A percentile compares a stretch with the other conserved stretches of the same genome.
phyloP scores from a whole-genome alignment of 2,329 filamentous ascomycete genomes.

The Plenodomus tracheiphilus region DNA sequence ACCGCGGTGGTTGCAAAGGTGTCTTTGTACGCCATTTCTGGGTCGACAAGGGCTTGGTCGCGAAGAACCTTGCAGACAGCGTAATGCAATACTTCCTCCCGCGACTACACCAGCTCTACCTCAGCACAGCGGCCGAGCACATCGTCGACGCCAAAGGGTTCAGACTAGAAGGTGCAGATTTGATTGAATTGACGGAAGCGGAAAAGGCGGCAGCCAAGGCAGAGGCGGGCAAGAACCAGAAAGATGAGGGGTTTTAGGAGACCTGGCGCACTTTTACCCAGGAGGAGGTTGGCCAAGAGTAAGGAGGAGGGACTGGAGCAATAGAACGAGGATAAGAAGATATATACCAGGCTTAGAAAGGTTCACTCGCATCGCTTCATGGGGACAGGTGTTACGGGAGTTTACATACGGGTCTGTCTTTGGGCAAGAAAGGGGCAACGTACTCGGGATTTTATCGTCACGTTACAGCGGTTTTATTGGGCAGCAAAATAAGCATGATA shows the following conservation, averaged over 20 bases:
- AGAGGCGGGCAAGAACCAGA: slow-evolving; percentile 34
- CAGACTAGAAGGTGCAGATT: slow-evolving; percentile 36
- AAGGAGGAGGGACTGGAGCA: too few species aligned
- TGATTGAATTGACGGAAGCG: slow-evolving; percentile 35
- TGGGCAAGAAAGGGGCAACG: too few species aligned
- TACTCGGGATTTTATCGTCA: too few species aligned
- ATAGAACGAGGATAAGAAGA: too few species aligned
- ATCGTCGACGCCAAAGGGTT: slow-evolving; percentile 43
- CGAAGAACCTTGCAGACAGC: slow-evolving; percentile 35
- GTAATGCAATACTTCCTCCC: slow-evolving; percentile 45
- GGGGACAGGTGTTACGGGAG: too few species aligned
- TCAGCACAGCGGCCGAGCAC: slow-evolving; percentile 30
- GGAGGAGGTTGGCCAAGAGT: too few species aligned
- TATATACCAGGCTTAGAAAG: too few species aligned
- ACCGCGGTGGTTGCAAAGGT: slow-evolving; percentile 42
- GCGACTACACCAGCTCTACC: slow-evolving; percentile 38
- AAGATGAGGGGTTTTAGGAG: slow-evolving; percentile 37
- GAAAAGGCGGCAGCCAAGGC: slow-evolving; percentile 33
- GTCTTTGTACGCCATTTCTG: slow-evolving; percentile 46
- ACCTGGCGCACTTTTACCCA: too few species aligned
- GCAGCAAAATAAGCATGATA: too few species aligned
- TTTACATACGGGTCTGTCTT: too few species aligned
- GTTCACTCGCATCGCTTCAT: too few species aligned
- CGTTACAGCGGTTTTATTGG: too few species aligned
- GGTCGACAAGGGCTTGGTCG: slow-evolving; percentile 41